Evolutionary conservation across 2,329 filamentous ascomycete genomes (phyloP).

Genomic region (Leptographium flavum): DNA sequence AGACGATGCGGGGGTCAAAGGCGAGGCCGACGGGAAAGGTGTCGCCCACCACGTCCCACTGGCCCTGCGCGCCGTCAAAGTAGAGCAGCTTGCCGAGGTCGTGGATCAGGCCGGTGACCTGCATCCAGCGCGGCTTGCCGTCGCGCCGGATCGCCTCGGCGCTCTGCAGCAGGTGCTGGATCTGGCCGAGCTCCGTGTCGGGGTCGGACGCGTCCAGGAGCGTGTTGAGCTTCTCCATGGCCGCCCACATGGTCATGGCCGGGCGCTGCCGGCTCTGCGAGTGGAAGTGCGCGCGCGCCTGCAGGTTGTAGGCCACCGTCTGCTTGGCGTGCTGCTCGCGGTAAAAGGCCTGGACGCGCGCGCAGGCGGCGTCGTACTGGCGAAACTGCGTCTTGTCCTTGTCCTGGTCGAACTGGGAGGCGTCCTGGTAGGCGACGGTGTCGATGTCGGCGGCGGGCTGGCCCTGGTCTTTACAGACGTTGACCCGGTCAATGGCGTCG

Average conservation of each 20-base stretch:
- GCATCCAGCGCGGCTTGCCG: slow-evolving; percentile 72
- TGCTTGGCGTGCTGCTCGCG: slow-evolving; percentile 56
- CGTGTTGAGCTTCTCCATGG: slow-evolving; percentile 84
- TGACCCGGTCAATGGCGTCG: slow-evolving; percentile 21
- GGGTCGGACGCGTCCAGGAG: slow-evolving; percentile 86
- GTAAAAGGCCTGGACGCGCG: slow-evolving; percentile 81
- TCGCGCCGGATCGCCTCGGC: slow-evolving; percentile 83
- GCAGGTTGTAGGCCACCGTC: slow-evolving; percentile 72
- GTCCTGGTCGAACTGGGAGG: slow-evolving; percentile 16
- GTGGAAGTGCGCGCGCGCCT: slow-evolving; percentile 59
- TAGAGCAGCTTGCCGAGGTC: slow-evolving; percentile 69
- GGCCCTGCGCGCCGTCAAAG: slow-evolving; percentile 70
- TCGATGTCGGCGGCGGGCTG: slow-evolving; percentile 1
- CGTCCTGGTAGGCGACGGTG: slow-evolving; percentile 8
- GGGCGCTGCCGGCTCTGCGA: slow-evolving; percentile 45
- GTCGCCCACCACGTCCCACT: slow-evolving; percentile 89
- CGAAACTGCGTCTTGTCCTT: slow-evolving; percentile 27
- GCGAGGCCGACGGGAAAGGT: slow-evolving; percentile 68
- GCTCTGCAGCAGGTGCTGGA: slow-evolving; percentile 77
- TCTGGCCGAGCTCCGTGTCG: slow-evolving; percentile 75
- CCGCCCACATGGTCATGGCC: slow-evolving; percentile 78
- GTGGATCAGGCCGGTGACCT: slow-evolving; percentile 63
- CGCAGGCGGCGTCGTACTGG: slow-evolving; percentile 70
- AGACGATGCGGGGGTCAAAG: slow-evolving; percentile 62
- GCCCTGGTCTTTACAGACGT: slow-evolving; percentile 16